phyloP scores from a whole-genome alignment of 2,329 filamentous ascomycete species.

The Penicillium rolfsii region DNA sequence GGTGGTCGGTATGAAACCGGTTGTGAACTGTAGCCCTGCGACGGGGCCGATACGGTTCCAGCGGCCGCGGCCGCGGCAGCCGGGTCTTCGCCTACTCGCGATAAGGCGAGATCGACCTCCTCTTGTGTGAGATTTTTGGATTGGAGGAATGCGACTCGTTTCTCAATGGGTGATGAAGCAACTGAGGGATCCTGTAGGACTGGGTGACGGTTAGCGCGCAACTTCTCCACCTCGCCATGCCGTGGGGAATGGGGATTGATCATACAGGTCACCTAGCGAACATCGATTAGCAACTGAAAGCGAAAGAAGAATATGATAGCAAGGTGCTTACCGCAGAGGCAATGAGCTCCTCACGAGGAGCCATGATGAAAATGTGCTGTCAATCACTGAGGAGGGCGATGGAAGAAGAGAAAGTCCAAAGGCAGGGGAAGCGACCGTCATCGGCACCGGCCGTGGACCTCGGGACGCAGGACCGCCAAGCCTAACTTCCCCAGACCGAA shows the following conservation, averaged over 20 bases:
- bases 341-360: constrained; percentile 85
- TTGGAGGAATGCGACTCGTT: constrained; percentile 87
- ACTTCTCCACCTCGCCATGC: constrained; percentile 6
- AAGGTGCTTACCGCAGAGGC: constrained; percentile 69
- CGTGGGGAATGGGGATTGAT: constrained; percentile 5
- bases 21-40: constrained; percentile 53
- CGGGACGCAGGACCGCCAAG: constrained; percentile 39
- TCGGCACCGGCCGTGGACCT: constrained; percentile 42
- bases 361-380: constrained; percentile 62
- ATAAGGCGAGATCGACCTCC: constrained; percentile 83
- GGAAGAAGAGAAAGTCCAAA: constrained; percentile 16
- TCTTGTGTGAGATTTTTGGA: constrained; percentile 97
- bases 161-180: constrained; percentile 85
- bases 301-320: constrained; percentile 27
- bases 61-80: constrained; percentile 49
- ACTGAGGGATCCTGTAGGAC: constrained; percentile 95
- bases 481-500: constrained; percentile 36
- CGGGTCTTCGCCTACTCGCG: constrained; percentile 68
- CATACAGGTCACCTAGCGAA: constrained; percentile 56
- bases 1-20: constrained; percentile 45
- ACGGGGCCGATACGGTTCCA: constrained; percentile 50
- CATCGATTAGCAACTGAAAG: constrained; percentile 35
- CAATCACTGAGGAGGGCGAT: constrained; percentile 18
- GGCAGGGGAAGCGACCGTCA: constrained; percentile 25
- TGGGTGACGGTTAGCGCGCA: constrained; percentile 43